Evolutionary conservation across 139 green algal genomes (phyloP).

Genomic region (Coccomyxa sp.): DNA sequence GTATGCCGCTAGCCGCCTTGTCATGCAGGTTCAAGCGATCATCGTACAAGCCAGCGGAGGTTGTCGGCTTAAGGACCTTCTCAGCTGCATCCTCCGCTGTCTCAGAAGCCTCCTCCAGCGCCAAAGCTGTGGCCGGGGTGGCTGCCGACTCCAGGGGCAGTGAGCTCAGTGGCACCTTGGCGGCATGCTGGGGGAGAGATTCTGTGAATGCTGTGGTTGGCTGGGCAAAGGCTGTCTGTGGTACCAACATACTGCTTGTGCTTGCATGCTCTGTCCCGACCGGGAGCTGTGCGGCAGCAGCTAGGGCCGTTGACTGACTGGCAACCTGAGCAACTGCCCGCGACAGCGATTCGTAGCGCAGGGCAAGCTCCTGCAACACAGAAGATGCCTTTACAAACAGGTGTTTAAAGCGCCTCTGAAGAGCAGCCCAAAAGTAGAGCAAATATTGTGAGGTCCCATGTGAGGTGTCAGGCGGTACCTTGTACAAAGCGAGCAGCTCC

Average conservation of each 20-base stretch:
- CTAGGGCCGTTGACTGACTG: neutral
- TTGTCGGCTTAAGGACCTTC: neutral
- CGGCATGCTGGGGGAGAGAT: too few relatives aligned
- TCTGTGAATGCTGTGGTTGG: too few relatives aligned
- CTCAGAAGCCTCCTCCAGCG: neutral
- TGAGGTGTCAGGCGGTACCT: slow-evolving; percentile 21
- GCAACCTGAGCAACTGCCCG: slow-evolving; percentile 9
- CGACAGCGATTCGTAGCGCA: slow-evolving; percentile 60
- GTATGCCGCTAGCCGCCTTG: too few relatives aligned
- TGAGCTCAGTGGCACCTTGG: too few relatives aligned
- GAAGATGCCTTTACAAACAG: neutral
- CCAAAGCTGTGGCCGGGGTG: too few relatives aligned
- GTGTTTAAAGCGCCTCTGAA: neutral
- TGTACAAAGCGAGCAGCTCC: slow-evolving; percentile 69
- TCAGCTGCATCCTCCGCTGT: neutral
- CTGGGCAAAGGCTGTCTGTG: too few relatives aligned
- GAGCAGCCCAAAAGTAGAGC: neutral
- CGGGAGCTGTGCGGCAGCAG: too few relatives aligned
- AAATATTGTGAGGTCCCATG: neutral
- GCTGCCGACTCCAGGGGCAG: too few relatives aligned
- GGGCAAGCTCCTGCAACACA: slow-evolving; percentile 49
- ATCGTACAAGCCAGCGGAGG: neutral
- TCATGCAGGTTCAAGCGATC: too few relatives aligned
- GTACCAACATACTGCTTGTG: too few relatives aligned
- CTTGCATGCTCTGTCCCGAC: too few relatives aligned